These are phyloP conservation scores for Leptographium procerum DNA, from an alignment of 2,329 filamentous ascomycete genomes.

Conservation along the genomic window DNA sequence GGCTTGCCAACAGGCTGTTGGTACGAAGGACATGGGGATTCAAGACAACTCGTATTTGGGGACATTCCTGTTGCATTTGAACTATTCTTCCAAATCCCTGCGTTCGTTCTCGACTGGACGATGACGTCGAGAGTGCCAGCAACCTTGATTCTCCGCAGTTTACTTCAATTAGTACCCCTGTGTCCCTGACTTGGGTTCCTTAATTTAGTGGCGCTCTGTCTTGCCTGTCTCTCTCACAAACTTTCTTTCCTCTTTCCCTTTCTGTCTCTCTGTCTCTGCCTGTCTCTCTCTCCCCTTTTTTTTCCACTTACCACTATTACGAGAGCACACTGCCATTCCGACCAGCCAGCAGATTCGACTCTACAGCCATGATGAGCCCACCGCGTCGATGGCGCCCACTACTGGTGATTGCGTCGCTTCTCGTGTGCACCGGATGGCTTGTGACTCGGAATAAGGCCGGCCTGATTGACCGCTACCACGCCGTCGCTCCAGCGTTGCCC, in stretches of 20 bases:
- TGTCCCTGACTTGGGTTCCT: neutral
- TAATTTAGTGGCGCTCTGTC: too few relatives aligned
- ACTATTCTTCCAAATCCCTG: too few relatives aligned
- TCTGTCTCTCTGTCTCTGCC: too few relatives aligned
- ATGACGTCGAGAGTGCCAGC: too few relatives aligned
- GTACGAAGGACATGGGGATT: too few relatives aligned
- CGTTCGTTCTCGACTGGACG: too few relatives aligned
- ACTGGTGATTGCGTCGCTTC: constrained; percentile 5
- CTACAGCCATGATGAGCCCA: constrained; percentile 7
- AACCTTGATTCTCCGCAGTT: too few relatives aligned
- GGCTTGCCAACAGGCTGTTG: neutral
- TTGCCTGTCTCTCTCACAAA: neutral
- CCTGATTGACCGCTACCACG: neutral
- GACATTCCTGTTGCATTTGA: too few relatives aligned
- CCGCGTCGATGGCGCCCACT: constrained; percentile 13
- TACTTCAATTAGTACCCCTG: too few relatives aligned
- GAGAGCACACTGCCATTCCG: neutral
- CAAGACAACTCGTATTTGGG: too few relatives aligned
- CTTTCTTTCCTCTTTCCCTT: neutral
- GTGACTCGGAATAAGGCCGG: constrained; percentile 4
- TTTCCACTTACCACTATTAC: too few relatives aligned
- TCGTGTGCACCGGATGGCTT: constrained; percentile 4
- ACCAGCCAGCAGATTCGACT: neutral
- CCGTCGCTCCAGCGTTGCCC: neutral
- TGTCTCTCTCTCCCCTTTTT: too few relatives aligned